These are phyloP conservation scores for Arthrocladium fulminans DNA, from an alignment of 2,329 filamentous ascomycete species.

Conservation along the genomic window DNA sequence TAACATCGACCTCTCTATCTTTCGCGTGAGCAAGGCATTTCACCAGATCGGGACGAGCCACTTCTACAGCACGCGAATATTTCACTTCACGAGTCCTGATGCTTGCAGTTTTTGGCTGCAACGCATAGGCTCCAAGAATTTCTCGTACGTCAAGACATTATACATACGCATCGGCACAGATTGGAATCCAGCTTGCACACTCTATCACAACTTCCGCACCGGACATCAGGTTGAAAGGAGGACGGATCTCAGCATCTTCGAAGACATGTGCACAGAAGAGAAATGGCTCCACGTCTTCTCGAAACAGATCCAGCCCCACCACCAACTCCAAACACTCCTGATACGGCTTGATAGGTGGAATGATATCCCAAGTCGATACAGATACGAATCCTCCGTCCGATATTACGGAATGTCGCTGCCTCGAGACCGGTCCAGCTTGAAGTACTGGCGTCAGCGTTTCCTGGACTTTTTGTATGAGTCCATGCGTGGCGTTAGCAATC, in stretches of 20 bases:
- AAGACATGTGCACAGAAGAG: constrained; percentile 14
- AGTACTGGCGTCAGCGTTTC: not conserved
- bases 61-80: constrained; percentile 12
- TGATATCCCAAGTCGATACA: not conserved
- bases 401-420: not conserved
- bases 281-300: constrained; percentile 14
- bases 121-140: constrained; percentile 14
- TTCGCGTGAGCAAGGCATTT: constrained; percentile 15
- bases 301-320: constrained; percentile 7
- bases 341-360: constrained; percentile 12
- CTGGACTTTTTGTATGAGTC: constrained; percentile 2
- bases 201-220: not conserved
- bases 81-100: constrained; percentile 13
- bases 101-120: constrained; percentile 16
- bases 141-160: constrained; percentile 10
- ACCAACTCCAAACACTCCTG: constrained; percentile 7
- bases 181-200: not conserved
- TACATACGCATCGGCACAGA: constrained; percentile 11
- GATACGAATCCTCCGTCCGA: not conserved
- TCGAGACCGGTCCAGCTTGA: not conserved
- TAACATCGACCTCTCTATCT: constrained; percentile 13
- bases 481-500: not conserved
- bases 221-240: not conserved
- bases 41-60: constrained; percentile 3
- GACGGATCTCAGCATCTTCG: not conserved